Evolutionary conservation across 352 stramenopile genomes (phyloP).

Genomic region (Globisporangium sylvaticum): DNA sequence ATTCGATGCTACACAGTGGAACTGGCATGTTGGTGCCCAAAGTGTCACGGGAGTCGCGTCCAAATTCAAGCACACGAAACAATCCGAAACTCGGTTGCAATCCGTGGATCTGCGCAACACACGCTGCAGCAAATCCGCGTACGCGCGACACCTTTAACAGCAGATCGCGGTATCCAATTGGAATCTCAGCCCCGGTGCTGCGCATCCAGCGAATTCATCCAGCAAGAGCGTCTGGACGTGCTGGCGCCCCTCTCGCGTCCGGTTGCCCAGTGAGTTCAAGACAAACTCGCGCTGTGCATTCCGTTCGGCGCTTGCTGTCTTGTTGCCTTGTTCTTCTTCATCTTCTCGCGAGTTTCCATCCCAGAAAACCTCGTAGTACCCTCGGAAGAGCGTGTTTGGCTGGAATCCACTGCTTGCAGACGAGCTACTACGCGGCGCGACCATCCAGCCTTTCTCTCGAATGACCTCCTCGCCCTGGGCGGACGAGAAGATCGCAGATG

Average conservation of each 20-base stretch:
- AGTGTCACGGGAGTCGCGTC: neutral
- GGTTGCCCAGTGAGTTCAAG: neutral
- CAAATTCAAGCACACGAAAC: neutral
- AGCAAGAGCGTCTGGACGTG: neutral
- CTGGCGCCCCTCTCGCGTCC: neutral
- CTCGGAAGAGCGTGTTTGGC: constrained; percentile 1
- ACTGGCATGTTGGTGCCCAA: neutral
- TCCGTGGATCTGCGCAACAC: neutral
- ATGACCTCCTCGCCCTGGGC: neutral
- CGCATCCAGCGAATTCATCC: neutral
- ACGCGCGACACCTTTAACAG: neutral
- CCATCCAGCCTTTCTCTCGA: constrained; percentile 9
- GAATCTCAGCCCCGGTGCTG: neutral
- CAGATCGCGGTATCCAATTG: neutral
- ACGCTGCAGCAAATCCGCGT: neutral
- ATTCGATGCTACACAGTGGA: neutral
- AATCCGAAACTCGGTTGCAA: neutral
- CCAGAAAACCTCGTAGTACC: constrained; percentile 2
- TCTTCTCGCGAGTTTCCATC: neutral
- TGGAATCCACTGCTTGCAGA: neutral
- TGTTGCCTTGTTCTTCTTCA: neutral
- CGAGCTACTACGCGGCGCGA: neutral
- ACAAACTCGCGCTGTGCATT: constrained; percentile 3
- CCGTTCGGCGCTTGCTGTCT: neutral
- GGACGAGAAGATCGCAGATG: neutral